These are phyloP conservation scores for Suhomyces tanzawaensis DNA, from an alignment of 805 yeast species.

Conservation along the genomic window DNA sequence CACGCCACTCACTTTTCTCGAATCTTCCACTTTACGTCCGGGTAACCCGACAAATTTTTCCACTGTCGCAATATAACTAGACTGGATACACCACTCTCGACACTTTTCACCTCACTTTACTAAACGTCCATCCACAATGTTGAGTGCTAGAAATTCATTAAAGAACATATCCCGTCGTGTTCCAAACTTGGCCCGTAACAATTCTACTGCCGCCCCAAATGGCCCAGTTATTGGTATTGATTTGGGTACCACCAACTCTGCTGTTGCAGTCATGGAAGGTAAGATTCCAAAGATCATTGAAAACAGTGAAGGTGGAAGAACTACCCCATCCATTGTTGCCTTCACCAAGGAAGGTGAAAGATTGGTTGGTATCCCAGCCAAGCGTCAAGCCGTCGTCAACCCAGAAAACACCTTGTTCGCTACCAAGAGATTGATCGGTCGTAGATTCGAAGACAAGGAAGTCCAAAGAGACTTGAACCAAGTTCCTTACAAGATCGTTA, in stretches of 20 bases:
- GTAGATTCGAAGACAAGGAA: conserved; percentile 85
- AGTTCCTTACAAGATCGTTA: conserved; percentile 87
- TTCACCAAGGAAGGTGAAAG: conserved; percentile 90
- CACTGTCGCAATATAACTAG: conserved; percentile 6
- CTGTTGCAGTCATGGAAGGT: conserved; percentile 83
- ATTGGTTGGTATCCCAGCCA: conserved; percentile 91
- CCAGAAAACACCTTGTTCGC: conserved; percentile 93
- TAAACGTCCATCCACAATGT: conserved; percentile 24
- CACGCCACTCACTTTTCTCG: conserved; percentile 5
- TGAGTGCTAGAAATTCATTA: conserved; percentile 42
- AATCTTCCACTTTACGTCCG: conserved; percentile 14
- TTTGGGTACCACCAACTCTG: conserved; percentile 87
- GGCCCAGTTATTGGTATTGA: conserved; percentile 80
- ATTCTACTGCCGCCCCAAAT: conserved; percentile 32
- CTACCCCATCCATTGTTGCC: conserved; percentile 94
- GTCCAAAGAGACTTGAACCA: conserved; percentile 85
- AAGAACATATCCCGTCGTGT: conserved; percentile 38
- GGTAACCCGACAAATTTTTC: conserved; percentile 24
- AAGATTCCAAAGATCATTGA: conserved; percentile 74
- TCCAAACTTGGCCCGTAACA: conserved; percentile 25
- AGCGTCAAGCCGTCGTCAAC: conserved; percentile 93
- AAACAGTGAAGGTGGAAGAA: conserved; percentile 60
- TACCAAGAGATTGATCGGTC: conserved; percentile 91
- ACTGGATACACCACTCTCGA: neutral
- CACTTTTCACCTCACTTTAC: neutral